Conservation (phyloP, 1,284 basidiomycete genomes). For the Tilletia caries region DNA sequence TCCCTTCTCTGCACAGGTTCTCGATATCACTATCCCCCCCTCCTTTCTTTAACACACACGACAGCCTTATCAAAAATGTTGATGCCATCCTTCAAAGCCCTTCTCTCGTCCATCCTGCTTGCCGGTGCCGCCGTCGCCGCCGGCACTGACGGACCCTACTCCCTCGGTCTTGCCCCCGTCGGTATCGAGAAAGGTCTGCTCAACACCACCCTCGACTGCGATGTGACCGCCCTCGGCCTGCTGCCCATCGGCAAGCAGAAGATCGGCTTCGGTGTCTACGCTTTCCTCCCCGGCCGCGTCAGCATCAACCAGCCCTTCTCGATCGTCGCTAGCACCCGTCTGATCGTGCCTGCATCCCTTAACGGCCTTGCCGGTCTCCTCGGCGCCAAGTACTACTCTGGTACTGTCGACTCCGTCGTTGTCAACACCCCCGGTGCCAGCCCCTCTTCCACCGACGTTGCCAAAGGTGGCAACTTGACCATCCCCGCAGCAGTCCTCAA, state of each 20-base stretch:
- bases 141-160: constrained; percentile 3
- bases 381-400: constrained; percentile 7
- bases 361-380: constrained; percentile 9
- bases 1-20: not conserved
- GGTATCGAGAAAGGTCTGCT: constrained; percentile 12
- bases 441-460: constrained; percentile 11
- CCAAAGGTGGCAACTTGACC: not conserved
- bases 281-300: constrained; percentile 8
- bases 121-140: constrained; percentile 7
- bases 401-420: constrained; percentile 12
- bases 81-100: constrained; percentile 7
- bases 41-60: not conserved
- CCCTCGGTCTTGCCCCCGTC: constrained; percentile 12
- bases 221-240: not conserved
- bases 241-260: not conserved
- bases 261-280: constrained; percentile 1
- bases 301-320: constrained; percentile 10
- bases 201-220: constrained; percentile 11
- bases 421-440: constrained; percentile 11
- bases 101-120: constrained; percentile 4
- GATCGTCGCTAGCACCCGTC: constrained; percentile 2
- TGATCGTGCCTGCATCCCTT: not conserved
- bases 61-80: not conserved
- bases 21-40: not conserved
- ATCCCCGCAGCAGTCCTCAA: not conserved